Conservation (phyloP, 2,329 filamentous ascomycete species). For the Hypoxylon rubiginosum region DNA sequence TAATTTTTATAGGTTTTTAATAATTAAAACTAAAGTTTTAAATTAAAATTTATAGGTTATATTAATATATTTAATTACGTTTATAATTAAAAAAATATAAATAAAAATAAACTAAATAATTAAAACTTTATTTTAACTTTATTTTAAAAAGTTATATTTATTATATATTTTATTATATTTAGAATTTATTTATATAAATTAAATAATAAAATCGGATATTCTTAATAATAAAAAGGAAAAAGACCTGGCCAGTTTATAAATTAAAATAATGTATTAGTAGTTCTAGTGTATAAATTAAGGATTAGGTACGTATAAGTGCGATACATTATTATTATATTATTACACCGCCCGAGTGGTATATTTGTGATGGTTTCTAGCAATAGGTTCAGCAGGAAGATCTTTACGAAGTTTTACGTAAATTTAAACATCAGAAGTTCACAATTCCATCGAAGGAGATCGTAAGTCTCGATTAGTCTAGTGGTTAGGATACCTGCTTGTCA, state of each 20-base stretch:
- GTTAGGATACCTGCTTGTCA: slow-evolving; percentile 36
- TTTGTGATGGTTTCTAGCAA: background rate
- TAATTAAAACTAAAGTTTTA: no score
- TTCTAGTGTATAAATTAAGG: no score
- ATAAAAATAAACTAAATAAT: background rate
- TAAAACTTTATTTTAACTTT: background rate
- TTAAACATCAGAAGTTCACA: background rate
- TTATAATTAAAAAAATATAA: no score
- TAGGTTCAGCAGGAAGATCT: background rate
- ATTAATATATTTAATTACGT: no score
- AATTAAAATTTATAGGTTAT: no score
- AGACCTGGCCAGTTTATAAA: background rate
- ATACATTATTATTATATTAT: no score
- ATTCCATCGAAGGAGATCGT: no score
- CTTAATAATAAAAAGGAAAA: no score
- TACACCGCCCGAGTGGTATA: background rate
- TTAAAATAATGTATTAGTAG: background rate
- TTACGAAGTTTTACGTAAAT: background rate
- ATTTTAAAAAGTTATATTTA: background rate
- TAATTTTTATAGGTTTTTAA: no score
- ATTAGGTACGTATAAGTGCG: no score
- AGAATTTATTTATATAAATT: background rate
- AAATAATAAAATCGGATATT: background rate
- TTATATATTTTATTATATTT: background rate
- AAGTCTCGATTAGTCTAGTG: slow-evolving; percentile 35